phyloP scores from a whole-genome alignment of 768 basidiomycete species.

The Termitomyces sp. region DNA sequence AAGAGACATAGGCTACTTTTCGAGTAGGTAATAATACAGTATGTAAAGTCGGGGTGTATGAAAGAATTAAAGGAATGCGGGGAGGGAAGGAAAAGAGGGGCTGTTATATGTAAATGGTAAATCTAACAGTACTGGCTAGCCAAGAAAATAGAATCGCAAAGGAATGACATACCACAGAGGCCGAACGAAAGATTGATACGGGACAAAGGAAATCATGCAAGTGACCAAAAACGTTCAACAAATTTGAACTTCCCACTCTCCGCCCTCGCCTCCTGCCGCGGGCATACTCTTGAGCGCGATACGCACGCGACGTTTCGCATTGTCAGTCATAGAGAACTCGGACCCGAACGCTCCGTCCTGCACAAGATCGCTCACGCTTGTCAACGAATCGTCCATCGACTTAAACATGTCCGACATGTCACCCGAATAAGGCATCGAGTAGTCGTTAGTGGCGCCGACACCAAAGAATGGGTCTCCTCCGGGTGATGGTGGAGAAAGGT shows the following conservation, averaged over 20 bases:
- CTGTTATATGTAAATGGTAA: slow-evolving; percentile 13
- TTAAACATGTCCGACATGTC: slow-evolving; percentile 31
- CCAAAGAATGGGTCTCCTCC: slow-evolving; percentile 58
- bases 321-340: slow-evolving; percentile 30
- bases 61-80: slow-evolving; percentile 8
- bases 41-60: not conserved
- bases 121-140: slow-evolving; percentile 12
- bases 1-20: slow-evolving; percentile 19
- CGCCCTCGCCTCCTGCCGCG: slow-evolving; percentile 56
- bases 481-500: slow-evolving; percentile 32
- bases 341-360: slow-evolving; percentile 32
- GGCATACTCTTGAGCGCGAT: slow-evolving; percentile 66
- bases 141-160: slow-evolving; percentile 12
- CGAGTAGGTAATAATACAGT: slow-evolving; percentile 17
- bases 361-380: slow-evolving; percentile 22
- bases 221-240: slow-evolving; percentile 34
- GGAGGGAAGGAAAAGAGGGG: not conserved
- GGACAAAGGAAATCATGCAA: not conserved
- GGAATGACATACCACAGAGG: slow-evolving; percentile 6
- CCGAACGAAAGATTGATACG: slow-evolving; percentile 6
- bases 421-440: slow-evolving; percentile 28
- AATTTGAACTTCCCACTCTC: slow-evolving; percentile 77
- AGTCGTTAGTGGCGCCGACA: slow-evolving; percentile 36
- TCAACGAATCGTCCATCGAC: slow-evolving; percentile 23
- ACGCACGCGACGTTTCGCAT: slow-evolving; percentile 51